Conservation (phyloP, 345 rosid genomes). For the Eucalyptus regnans region DNA sequence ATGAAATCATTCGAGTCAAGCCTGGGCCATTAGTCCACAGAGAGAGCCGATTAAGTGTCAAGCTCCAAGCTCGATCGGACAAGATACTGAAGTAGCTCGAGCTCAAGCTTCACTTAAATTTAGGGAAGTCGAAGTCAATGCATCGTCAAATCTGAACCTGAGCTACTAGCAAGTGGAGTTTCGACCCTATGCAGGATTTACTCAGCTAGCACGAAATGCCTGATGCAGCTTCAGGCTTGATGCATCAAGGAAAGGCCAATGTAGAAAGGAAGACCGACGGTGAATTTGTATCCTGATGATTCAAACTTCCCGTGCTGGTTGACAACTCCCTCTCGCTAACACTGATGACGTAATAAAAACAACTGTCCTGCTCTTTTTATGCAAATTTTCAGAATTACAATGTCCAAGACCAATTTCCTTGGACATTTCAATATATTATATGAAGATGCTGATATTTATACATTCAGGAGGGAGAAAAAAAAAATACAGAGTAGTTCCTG, state of each 20-base stretch:
- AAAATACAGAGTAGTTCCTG: neutral
- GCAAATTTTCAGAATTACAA: neutral
- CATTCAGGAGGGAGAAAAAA: neutral
- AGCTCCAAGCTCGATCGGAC: neutral
- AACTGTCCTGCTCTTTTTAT: neutral
- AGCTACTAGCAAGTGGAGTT: neutral
- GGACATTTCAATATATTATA: neutral
- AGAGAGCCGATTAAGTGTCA: neutral
- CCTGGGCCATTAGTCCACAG: neutral
- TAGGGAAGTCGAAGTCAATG: neutral
- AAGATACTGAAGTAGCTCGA: neutral
- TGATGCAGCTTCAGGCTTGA: neutral
- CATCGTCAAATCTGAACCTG: neutral
- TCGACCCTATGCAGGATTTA: neutral
- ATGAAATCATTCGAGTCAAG: neutral
- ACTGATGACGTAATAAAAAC: neutral
- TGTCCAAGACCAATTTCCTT: neutral
- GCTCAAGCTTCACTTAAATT: neutral
- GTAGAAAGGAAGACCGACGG: neutral
- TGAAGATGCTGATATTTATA: neutral
- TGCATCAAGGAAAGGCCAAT: neutral
- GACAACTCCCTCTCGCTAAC: neutral
- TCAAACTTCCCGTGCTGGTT: neutral
- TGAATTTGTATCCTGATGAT: neutral
- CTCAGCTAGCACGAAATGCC: neutral